These are phyloP conservation scores for Cryptococcus neoformans DNA, from an alignment of 1,284 basidiomycete species.

Conservation along the genomic window DNA sequence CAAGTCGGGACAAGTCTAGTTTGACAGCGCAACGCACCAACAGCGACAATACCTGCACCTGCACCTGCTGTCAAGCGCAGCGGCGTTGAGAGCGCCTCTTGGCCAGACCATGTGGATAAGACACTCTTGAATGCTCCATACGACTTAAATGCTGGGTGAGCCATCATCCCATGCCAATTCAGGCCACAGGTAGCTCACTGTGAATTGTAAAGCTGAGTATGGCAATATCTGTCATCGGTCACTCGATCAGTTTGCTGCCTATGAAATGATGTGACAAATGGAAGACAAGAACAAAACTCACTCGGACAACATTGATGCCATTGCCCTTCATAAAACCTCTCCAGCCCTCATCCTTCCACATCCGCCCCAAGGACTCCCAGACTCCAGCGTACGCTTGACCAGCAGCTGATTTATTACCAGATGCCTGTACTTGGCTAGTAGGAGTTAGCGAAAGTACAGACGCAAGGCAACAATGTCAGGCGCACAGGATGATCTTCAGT, in stretches of 20 bases:
- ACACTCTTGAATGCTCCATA: constrained; percentile 82
- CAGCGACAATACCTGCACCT: constrained; percentile 84
- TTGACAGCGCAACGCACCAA: constrained; percentile 56
- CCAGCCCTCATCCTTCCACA: constrained; percentile 92
- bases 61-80: constrained; percentile 79
- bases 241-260: not conserved
- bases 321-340: constrained; percentile 80
- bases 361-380: constrained; percentile 70
- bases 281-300: constrained; percentile 19
- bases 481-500: constrained; percentile 92
- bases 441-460: not conserved
- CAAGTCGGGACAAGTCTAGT: not conserved
- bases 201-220: constrained; percentile 84
- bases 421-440: constrained; percentile 68
- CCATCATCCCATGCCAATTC: not conserved
- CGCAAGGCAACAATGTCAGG: constrained; percentile 4
- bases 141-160: constrained; percentile 45
- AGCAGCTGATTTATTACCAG: not conserved
- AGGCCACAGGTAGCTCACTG: constrained; percentile 48
- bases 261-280: not conserved
- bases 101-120: constrained; percentile 51
- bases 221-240: constrained; percentile 41
- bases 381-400: constrained; percentile 76
- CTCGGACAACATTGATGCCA: constrained; percentile 85
- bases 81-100: constrained; percentile 73